Evolutionary conservation across 495 filamentous ascomycete genomes (phyloP), one percentile per base, ranked within the genome.

Genomic region (Venustampulla echinocandica): DNA sequence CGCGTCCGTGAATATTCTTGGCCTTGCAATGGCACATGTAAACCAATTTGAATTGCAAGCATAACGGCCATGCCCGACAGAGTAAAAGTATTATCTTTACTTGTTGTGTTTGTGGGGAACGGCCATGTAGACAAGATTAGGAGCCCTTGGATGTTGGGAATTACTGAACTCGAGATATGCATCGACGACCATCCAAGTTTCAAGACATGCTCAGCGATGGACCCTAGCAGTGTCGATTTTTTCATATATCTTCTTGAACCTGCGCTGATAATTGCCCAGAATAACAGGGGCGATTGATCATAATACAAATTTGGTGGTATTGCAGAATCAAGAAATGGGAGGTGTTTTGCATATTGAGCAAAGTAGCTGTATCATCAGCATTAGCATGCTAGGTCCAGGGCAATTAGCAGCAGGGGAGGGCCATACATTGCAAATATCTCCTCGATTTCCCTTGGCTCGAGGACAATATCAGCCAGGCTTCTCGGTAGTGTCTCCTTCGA

Each of bases 111-210:
- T 2, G 80, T 84, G 3, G 88, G 88, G 19, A 93, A 74, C 7
- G 88, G 87, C 88, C 88, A 95, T 3, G 82, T 84, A 64, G 87
- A 93, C 24, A 95, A 69, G 21, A 95, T 59, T 60, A 83, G 87
- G 21, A 95, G 71, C 1, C 87, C 88, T 65, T 93, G 90, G 53
- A 92, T 85, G n/a, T 87, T 80, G 56, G 83, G 81, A 54, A 90
- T 87, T 55, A 74, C 90, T 53, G 88, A 82, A n/a, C 85, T 85
- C 2, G 86, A 77, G 42, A 84, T 81, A 28, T 79, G 79, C 20
- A 94, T 65, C 0, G 84, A 86, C 40, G 76, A 75, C 87, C 87
- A 94, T 5, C 92, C 69, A 39, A 90, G 64, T 42, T 79, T 71
- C 10, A 79, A 82, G 34, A 92, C 68, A 19, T 84, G 85, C 0